Evolutionary conservation across 148 eudicot species (phyloP).

Genomic region (Polygonum maritimum): DNA sequence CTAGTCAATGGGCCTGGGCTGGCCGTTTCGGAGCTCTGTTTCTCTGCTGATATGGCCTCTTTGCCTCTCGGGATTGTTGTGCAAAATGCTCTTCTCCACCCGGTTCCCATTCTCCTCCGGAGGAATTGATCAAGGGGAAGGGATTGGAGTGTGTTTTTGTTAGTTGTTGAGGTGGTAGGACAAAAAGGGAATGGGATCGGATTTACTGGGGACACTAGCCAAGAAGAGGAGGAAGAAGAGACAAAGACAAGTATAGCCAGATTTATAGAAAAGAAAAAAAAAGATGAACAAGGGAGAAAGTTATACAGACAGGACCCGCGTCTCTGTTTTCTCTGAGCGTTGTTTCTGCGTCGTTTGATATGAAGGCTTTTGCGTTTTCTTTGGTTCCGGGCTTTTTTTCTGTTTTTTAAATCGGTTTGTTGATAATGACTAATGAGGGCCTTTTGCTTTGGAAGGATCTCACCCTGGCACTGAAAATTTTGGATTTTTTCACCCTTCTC

Average conservation of each 20-base stretch:
- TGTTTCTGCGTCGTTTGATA: neutral
- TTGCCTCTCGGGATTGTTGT: conserved; percentile 49
- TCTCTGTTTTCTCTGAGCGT: neutral
- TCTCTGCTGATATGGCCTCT: conserved; percentile 11
- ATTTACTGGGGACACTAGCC: conserved; percentile 2
- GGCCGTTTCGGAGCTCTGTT: neutral
- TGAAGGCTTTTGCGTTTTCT: conserved; percentile 4
- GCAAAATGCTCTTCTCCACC: conserved; percentile 94
- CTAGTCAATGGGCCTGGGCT: neutral
- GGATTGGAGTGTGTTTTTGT: neutral
- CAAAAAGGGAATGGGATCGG: neutral
- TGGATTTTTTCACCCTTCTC: neutral
- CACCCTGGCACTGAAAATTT: neutral
- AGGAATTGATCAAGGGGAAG: neutral
- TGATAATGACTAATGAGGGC: neutral
- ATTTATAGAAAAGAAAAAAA: neutral
- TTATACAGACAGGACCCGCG: neutral
- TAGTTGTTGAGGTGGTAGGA: neutral
- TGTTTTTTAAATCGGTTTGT: neutral
- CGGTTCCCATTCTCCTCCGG: conserved; percentile 43
- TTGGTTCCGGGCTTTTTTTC: neutral
- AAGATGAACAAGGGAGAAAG: neutral
- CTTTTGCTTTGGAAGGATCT: neutral
- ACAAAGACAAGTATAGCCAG: neutral
- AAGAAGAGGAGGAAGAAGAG: neutral